A percentile compares a stretch with the other conserved stretches of the same genome.
These are phyloP conservation scores for Suillus lakei DNA, from an alignment of 768 basidiomycete species.

Conservation along the genomic window DNA sequence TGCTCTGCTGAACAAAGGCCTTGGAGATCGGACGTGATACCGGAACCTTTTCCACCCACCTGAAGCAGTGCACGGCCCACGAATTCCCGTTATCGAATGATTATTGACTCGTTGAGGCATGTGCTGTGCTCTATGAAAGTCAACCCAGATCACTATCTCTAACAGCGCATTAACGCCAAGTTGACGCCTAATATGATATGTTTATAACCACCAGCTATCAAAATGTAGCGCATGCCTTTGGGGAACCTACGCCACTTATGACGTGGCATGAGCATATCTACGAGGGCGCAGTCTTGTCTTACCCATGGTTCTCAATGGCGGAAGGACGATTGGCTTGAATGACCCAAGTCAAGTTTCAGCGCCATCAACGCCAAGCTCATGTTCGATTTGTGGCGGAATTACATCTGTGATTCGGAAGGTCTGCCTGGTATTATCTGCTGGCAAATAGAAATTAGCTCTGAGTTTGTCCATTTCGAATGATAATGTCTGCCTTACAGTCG, in stretches of 20 bases:
- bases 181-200: too few species aligned
- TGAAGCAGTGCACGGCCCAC: not conserved
- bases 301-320: not conserved
- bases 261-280: not conserved
- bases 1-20: not conserved
- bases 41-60: not conserved
- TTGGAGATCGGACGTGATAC: not conserved
- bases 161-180: conserved; percentile 35
- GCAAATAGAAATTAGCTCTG: not conserved
- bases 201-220: conserved; percentile 9
- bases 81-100: not conserved
- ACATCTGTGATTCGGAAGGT: not conserved
- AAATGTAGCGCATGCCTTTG: not conserved
- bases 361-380: too few species aligned
- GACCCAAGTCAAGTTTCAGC: too few species aligned
- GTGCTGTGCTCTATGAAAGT: not conserved
- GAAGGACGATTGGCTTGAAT: not conserved
- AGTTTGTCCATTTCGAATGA: not conserved
- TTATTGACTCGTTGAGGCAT: not conserved
- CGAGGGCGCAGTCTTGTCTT: not conserved
- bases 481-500: not conserved
- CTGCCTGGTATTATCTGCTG: not conserved
- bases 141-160: not conserved
- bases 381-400: not conserved
- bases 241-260: not conserved